Evolutionary conservation across 306 rosid genomes (phyloP).

Genomic region (Quercus engelmannii): DNA sequence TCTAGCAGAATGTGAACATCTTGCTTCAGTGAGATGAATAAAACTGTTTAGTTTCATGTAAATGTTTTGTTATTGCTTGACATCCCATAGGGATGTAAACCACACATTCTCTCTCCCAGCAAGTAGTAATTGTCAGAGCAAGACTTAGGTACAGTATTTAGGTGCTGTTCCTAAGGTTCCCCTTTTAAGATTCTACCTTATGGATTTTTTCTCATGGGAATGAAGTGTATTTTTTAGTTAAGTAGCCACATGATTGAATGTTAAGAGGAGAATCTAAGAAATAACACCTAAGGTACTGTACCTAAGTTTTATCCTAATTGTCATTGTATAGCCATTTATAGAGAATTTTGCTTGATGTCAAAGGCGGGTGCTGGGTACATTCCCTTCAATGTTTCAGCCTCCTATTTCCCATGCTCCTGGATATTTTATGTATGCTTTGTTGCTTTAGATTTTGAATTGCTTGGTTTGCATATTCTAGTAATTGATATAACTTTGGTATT

Average conservation of each 20-base stretch:
- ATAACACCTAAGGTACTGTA: too few relatives aligned
- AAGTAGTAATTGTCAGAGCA: not conserved
- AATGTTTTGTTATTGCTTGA: not conserved
- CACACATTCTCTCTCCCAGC: not conserved
- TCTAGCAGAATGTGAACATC: not conserved
- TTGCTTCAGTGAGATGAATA: not conserved
- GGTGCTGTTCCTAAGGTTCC: too few relatives aligned
- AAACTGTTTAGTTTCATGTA: not conserved
- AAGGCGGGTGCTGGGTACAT: not conserved
- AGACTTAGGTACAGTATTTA: too few relatives aligned
- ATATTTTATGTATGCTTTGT: not conserved
- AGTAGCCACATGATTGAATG: too few relatives aligned
- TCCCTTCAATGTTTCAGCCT: not conserved
- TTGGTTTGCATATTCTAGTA: not conserved
- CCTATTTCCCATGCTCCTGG: not conserved
- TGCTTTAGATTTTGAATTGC: not conserved
- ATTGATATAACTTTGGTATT: conserved; percentile 11
- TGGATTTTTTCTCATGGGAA: too few relatives aligned
- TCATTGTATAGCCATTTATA: not conserved
- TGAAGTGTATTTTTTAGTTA: too few relatives aligned
- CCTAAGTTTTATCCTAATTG: too few relatives aligned
- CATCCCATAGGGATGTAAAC: not conserved
- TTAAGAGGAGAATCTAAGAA: too few relatives aligned
- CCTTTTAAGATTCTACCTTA: too few relatives aligned
- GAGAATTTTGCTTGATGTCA: not conserved